Percentiles rank a stretch among this genome's conserved stretches.
Conservation (phyloP, 257 asterid species). For the Petrea volubilis region DNA sequence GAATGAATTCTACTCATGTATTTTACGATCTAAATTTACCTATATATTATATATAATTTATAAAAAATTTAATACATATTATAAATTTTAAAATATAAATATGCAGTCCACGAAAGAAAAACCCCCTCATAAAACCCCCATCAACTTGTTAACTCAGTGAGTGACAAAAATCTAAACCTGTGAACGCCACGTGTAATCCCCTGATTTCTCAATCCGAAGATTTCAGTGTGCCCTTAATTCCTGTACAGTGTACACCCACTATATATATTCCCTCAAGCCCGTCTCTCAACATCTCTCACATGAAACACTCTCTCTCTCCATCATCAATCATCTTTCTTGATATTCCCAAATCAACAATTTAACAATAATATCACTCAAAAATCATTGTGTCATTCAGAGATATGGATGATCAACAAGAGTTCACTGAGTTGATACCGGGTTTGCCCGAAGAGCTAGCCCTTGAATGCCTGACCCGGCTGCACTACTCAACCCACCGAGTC, state of each 20-base stretch:
- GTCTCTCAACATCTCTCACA: not conserved
- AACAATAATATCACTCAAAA: not conserved
- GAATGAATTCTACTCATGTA: too few relatives aligned
- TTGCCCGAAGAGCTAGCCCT: conserved; percentile 82
- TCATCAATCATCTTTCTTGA: not conserved
- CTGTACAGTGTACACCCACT: not conserved
- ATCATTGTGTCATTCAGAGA: not conserved
- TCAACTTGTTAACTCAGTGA: not conserved
- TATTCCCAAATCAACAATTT: not conserved
- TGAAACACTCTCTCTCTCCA: not conserved
- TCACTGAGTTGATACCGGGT: conserved; percentile 66
- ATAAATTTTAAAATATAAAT: too few relatives aligned
- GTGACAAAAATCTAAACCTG: not conserved
- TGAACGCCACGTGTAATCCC: conserved; percentile 27
- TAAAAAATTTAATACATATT: too few relatives aligned
- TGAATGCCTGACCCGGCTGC: conserved; percentile 79
- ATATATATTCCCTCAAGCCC: not conserved
- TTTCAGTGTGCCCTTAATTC: not conserved
- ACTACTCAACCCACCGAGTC: conserved; percentile 61
- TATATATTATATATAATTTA: too few relatives aligned
- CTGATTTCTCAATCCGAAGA: conserved; percentile 21
- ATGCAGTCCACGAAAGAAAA: too few relatives aligned
- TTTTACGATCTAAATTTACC: too few relatives aligned
- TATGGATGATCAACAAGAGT: conserved; percentile 29
- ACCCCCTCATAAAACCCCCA: not conserved